Base-by-base conservation (phyloP, 1,284 basidiomycete species). In the Pisolithus thermaeus region DNA sequence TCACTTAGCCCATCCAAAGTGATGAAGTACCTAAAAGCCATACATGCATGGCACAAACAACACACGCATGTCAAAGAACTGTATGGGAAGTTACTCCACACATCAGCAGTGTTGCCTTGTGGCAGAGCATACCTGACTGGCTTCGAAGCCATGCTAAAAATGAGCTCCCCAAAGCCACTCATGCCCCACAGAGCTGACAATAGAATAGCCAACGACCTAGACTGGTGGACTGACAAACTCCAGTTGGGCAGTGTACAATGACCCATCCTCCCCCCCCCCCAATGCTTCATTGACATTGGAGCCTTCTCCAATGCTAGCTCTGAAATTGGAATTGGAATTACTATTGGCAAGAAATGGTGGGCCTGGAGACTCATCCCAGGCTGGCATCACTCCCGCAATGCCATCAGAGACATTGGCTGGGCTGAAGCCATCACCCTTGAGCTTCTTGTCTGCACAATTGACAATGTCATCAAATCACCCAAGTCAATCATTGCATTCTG, bases 21-120 rank as follows among this genome's bases (percentile, higher is more conserved):
- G 20, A 4, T 6, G 0, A 30, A 30, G 3, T 30, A 30, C 7
- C 28, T 30, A 9, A 30, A 30, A 11, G 28, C 28, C 28, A 30
- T 52, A 49, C 8, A 52, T 46, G 28, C 40, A 57, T 0, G 3
- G 2, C 1, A 54, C 59, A 20, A 63, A 67, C 14, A 0, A 40
- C 0, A 53, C 7, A 8, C 7, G 7, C 28, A 30, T 8, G 11
- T 30, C 8, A 30, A 30, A 3, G 28, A 30, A 30, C 11, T 30
- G 11, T 30, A 30, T 9, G 28, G 28, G 1, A 30, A 30, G 9
- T 30, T 30, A 3, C 28, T 30, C 28, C 28, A 30, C 11, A 8
- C 28, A 8, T 30, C 28, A 30, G 28, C 28, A 30, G 28, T 8
- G 2, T 11, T 30, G 28, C 1, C 36, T 49, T 2, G 49, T 9